These are phyloP conservation scores for Trichothecium sympodiale DNA, from an alignment of 2,329 filamentous ascomycete species.

Conservation along the genomic window DNA sequence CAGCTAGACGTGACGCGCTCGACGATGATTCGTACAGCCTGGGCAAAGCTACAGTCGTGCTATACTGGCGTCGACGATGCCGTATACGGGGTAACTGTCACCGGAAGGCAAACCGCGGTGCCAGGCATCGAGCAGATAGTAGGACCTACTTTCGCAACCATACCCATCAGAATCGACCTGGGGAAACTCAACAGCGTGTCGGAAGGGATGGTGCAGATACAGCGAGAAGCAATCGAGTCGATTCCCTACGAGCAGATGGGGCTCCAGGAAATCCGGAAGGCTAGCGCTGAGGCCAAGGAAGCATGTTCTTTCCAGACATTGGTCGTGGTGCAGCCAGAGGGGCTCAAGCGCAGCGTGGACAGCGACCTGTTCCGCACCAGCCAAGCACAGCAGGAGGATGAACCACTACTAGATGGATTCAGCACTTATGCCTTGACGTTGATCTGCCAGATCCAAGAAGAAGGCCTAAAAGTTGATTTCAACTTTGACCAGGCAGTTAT, in stretches of 20 bases:
- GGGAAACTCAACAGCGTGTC: slow-evolving; percentile 17
- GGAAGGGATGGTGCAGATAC: slow-evolving; percentile 26
- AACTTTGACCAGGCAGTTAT: neutral
- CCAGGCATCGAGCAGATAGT: slow-evolving; percentile 12
- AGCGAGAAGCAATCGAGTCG: slow-evolving; percentile 8
- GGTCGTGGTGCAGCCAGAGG: slow-evolving; percentile 5
- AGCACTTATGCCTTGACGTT: slow-evolving; percentile 1
- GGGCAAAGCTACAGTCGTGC: too few species aligned
- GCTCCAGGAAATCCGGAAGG: slow-evolving; percentile 6
- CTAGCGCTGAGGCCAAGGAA: slow-evolving; percentile 2
- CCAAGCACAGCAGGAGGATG: too few species aligned
- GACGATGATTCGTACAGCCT: too few species aligned
- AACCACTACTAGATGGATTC: neutral
- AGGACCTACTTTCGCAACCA: slow-evolving; percentile 15
- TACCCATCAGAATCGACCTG: slow-evolving; percentile 12
- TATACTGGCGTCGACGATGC: too few species aligned
- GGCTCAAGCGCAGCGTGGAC: slow-evolving; percentile 3
- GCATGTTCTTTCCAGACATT: slow-evolving; percentile 6
- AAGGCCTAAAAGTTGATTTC: neutral
- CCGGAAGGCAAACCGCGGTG: slow-evolving; percentile 13
- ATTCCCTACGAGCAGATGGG: slow-evolving; percentile 10
- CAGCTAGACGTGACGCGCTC: too few species aligned
- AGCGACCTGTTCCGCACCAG: too few species aligned
- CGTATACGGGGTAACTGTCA: slow-evolving; percentile 10
- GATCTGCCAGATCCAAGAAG: neutral